Evolutionary conservation across 495 filamentous ascomycete species (phyloP), one percentile per base, ranked within the genome.

Genomic region (Emericellopsis terricola): DNA sequence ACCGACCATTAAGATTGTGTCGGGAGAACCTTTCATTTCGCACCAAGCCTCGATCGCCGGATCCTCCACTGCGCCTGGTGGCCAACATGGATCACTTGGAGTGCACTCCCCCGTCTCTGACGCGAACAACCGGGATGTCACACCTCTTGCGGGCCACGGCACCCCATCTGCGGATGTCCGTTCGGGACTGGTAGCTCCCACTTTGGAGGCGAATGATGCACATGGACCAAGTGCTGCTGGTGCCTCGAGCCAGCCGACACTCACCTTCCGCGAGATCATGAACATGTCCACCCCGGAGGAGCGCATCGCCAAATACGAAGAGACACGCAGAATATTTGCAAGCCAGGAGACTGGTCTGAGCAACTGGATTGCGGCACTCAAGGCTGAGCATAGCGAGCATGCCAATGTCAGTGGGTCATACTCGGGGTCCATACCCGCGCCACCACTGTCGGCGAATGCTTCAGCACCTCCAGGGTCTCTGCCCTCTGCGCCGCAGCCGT

Each of bases 241-340:
- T n/a, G n/a, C n/a, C n/a, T n/a, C n/a, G n/a, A n/a, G n/a, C n/a
- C n/a, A n/a, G n/a, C n/a, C n/a, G 33, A 50, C 69, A 8, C 44
- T 68, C 15, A 53, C 67, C 4, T 85, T 85, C 53, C 68, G 77
- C 15, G 74, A 85, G 24, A 87, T 89, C 31, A 56, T 82, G 31
- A 67, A 68, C 3, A 57, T 82, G 21, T 62, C 65, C 14, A 59
- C 65, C 4, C 43, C 68, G 0, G 45, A 62, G 16, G 77, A 85
- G 26, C 71, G 82, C 15, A 76, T 84, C 29, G 52, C 60, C 23
- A 69, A 71, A 1, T 89, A 73, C 47, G 65, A 82, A 41, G 67
- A 71, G 21, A 76, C 78, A 0, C 65, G 81, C 31, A 53, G 62
- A 11, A 73, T 81, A 34, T 83, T 81, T 41, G 75, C 78, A 1